phyloP scores from a whole-genome alignment of 768 basidiomycete species.

The Ramaria sp. region DNA sequence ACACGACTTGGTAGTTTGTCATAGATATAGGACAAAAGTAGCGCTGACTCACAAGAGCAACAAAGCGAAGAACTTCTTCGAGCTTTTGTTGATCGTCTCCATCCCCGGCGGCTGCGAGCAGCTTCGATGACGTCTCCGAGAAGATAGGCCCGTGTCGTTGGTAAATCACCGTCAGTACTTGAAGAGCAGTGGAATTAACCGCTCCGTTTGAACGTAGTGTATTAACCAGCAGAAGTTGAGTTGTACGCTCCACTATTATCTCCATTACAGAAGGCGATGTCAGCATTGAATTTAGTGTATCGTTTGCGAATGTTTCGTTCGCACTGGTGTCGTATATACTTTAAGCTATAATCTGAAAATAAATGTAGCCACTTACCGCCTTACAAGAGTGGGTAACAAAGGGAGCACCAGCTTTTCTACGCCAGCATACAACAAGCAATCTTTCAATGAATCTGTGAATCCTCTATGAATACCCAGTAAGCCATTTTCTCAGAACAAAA shows the following conservation, averaged over 20 bases:
- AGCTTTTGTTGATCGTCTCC: slow-evolving; percentile 27
- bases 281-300: slow-evolving; percentile 30
- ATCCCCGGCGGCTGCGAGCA: slow-evolving; percentile 19
- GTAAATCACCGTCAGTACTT: slow-evolving; percentile 45
- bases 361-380: neutral
- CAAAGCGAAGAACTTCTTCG: slow-evolving; percentile 45
- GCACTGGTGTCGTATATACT: neutral
- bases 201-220: neutral
- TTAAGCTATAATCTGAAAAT: neutral
- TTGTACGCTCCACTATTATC: slow-evolving; percentile 23
- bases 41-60: slow-evolving; percentile 36
- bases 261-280: slow-evolving; percentile 23
- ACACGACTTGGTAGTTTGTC: neutral
- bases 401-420: slow-evolving; percentile 19
- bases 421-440: slow-evolving; percentile 14
- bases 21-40: neutral
- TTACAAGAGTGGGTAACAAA: slow-evolving; percentile 17
- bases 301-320: slow-evolving; percentile 1
- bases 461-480: slow-evolving; percentile 8
- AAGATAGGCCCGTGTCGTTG: slow-evolving; percentile 53
- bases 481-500: neutral
- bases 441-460: slow-evolving; percentile 12
- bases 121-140: slow-evolving; percentile 27
- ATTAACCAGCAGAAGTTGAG: slow-evolving; percentile 9
- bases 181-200: slow-evolving; percentile 1